Base-by-base conservation (phyloP, 2,329 filamentous ascomycete species). In the Botrytis hyacinthi region DNA sequence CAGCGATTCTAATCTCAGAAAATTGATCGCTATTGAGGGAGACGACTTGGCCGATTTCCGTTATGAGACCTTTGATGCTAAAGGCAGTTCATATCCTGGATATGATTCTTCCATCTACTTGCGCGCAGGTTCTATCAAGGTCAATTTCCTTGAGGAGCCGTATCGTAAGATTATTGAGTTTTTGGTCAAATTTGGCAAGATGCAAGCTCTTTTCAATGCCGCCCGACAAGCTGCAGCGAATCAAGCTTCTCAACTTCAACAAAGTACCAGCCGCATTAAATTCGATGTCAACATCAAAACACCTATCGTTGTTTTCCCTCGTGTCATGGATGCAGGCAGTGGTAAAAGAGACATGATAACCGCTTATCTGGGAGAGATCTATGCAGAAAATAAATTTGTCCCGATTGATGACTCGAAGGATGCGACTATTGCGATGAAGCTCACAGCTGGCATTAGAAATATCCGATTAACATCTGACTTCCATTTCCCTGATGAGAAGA, bases 81-180 rank as follows among this genome's bases (percentile, higher is more conserved):
- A 88, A 35, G 90, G 91, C 73, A 79, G 82, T 71, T 87, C 89
- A 18, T 98, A 98, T 79, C 97, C 96, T 9, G 97, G 96, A 18
- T 97, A 98, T 80, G 95, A 98, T 80, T 96, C 93, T 22, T 95
- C 95, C 1, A 90, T 99, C 44, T 97, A 90, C 80, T 85, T 99
- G 18, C 91, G 95, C 51, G 95, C 96, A 29, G 96, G 96, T 1
- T 99, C 96, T 0, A 92, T 99, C 82, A 98, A 97, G 83, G 87
- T 99, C 81, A 98, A 98, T 81, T 99, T 99, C 81, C 84, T 98
- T 6, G 95, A 98, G 75, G 97, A 99, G 82, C 96, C 96, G 0
- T 98, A 98, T 85, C 90, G 96, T 70, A 98, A 98, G 83, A 98
- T 99, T 76, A 93, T 99, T 82, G 93, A 97, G 77, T 99, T 99